Base-by-base conservation (phyloP, 1,284 basidiomycete species). In the Vanrija sp. region DNA sequence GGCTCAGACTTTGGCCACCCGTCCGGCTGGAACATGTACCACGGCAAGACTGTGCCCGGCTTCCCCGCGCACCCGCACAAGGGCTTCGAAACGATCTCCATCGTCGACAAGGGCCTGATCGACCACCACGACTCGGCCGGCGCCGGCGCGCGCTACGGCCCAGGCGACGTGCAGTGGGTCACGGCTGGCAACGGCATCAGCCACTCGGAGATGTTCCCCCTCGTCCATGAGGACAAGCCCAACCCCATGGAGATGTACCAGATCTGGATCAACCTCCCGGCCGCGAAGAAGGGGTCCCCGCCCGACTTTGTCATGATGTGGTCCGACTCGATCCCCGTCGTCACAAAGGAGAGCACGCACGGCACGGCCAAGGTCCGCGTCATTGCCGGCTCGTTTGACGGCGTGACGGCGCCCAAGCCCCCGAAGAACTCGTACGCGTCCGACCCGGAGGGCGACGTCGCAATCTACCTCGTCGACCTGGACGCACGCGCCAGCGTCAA, bases 131-230 rank as follows among this genome's bases (percentile, higher is more conserved):
- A 59, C 50, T 52, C 49, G 36, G 50, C 53, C 3, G 53, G 53
- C 25, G 57, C 57, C 3, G 49, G 57, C 10, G 57, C 57, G 2
- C 57, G 57, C 4, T 59, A 59, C 27, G 50, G 53, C 24, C 75
- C 85, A 3, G 93, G 93, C 9, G 91, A 90, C 51, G 85, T 95
- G 2, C 93, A 96, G 68, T 95, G 91, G 89, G 96, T 96, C 89
- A 87, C 85, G 66, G 90, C 91, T 15, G 89, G 88, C 12, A 62
- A 67, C 47, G 79, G 78, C 6, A 66, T 73, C 66, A 85, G 89
- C 52, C 89, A 91, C 64, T 85, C 87, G 5, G 89, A 82, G 75
- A 96, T 97, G 89, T 55, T 59, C 46, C 57, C 57, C 3, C 39
- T 59, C 16, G 25, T 59, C 3, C n/a, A 46, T 47, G 18, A 43